These are phyloP conservation scores for Strobilomyces echinocephalus DNA, from an alignment of 768 basidiomycete genomes.

Conservation along the genomic window DNA sequence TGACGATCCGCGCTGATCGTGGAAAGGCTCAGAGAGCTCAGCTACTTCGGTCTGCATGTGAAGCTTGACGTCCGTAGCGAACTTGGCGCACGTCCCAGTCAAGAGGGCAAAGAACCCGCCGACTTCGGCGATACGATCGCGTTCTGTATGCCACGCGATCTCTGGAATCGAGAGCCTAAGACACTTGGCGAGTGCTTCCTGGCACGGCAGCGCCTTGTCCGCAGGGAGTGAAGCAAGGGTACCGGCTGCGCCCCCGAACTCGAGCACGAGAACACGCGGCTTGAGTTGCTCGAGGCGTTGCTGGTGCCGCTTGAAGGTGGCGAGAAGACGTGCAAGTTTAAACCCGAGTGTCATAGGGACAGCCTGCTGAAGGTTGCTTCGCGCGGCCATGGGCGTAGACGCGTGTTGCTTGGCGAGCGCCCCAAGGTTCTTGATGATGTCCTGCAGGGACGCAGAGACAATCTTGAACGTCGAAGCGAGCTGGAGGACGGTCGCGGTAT, in stretches of 20 bases:
- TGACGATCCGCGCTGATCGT: conserved; percentile 41
- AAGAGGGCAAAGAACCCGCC: conserved; percentile 42
- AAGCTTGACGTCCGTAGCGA: conserved; percentile 42
- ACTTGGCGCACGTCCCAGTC: conserved; percentile 43
- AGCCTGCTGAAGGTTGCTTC: conserved; percentile 46
- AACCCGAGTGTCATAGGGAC: conserved; percentile 47
- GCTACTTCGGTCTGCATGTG: conserved; percentile 46
- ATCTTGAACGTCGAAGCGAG: conserved; percentile 37
- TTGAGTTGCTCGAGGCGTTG: conserved; percentile 35
- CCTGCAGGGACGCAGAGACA: conserved; percentile 25
- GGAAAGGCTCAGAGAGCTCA: conserved; percentile 42
- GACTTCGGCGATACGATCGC: conserved; percentile 41
- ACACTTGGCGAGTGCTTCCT: conserved; percentile 16
- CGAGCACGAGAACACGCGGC: conserved; percentile 36
- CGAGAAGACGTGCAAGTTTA: conserved; percentile 41
- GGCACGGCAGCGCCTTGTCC: conserved; percentile 29
- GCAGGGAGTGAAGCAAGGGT: conserved; percentile 42
- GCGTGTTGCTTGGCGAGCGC: conserved; percentile 30
- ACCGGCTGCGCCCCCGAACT: conserved; percentile 45
- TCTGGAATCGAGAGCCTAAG: conserved; percentile 23
- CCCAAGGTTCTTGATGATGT: conserved; percentile 29
- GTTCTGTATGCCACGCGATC: conserved; percentile 38
- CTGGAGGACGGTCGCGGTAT: conserved; percentile 42
- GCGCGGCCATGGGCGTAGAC: conserved; percentile 41
- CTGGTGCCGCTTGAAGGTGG: conserved; percentile 40